Conservation (phyloP, 306 rosid species). For the Neltuma alba region DNA sequence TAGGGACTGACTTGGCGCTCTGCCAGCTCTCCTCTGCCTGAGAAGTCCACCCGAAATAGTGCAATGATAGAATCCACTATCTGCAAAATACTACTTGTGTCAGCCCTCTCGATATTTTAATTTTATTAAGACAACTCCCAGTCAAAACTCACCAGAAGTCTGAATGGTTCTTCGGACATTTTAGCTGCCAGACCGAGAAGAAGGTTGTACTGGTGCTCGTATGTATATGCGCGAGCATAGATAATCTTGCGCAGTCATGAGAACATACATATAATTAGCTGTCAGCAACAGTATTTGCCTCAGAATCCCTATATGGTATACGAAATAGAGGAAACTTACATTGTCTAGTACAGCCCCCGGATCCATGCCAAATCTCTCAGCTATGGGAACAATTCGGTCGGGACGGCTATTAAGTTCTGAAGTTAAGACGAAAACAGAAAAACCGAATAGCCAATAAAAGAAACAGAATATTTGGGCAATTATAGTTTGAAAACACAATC, state of each 20-base stretch:
- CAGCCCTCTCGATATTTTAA: conserved; percentile 18
- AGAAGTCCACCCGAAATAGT: conserved; percentile 87
- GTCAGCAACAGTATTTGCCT: conserved; percentile 34
- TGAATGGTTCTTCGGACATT: conserved; percentile 97
- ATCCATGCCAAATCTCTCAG: conserved; percentile 98
- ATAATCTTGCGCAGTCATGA: conserved; percentile 66
- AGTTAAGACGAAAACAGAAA: conserved; percentile 41
- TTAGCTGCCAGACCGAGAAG: conserved; percentile 95
- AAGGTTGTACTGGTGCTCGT: conserved; percentile 90
- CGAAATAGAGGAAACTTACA: conserved; percentile 51
- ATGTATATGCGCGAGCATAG: conserved; percentile 96
- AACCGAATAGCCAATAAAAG: neutral
- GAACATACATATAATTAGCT: conserved; percentile 27
- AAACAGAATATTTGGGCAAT: conserved; percentile 7
- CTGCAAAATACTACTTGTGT: conserved; percentile 47
- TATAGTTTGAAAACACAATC: conserved; percentile 16
- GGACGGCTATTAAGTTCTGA: conserved; percentile 70
- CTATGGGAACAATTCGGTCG: conserved; percentile 86
- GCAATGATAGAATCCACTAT: conserved; percentile 92
- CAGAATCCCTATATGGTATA: conserved; percentile 10
- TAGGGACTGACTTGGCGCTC: conserved; percentile 79
- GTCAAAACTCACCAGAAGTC: conserved; percentile 75
- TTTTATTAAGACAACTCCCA: neutral
- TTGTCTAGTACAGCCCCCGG: conserved; percentile 95
- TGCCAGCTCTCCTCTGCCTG: conserved; percentile 97